phyloP scores from a whole-genome alignment of 2,329 filamentous ascomycete genomes.

The Coniochaeta hoffmannii region DNA sequence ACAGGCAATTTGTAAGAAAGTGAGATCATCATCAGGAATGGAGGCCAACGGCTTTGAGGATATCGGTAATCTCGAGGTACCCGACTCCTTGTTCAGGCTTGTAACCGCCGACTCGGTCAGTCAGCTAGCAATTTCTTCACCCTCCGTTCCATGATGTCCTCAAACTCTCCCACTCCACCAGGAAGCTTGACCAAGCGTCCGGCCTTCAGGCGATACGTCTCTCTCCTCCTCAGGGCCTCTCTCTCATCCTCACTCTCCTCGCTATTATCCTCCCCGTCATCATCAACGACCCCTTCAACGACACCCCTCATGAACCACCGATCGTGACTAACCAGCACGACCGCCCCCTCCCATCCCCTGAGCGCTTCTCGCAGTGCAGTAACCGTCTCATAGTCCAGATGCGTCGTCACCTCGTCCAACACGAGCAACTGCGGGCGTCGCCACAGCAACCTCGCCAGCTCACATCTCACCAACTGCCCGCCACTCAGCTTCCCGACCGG shows the following conservation, averaged over 20 bases:
- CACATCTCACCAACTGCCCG: slow-evolving; percentile 63
- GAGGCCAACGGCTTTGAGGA: too few species aligned
- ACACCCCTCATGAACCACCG: slow-evolving; percentile 72
- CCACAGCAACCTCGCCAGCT: slow-evolving; percentile 64
- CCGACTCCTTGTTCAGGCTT: too few species aligned
- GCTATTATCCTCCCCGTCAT: slow-evolving; percentile 29
- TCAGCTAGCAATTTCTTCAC: slow-evolving; percentile 35
- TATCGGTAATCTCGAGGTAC: too few species aligned
- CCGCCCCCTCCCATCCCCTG: slow-evolving; percentile 61
- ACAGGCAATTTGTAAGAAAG: too few species aligned
- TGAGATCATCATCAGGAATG: too few species aligned
- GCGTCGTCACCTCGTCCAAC: slow-evolving; percentile 77
- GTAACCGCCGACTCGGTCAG: too few species aligned
- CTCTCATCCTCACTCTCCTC: slow-evolving; percentile 32
- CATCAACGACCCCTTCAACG: slow-evolving; percentile 51
- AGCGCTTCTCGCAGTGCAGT: slow-evolving; percentile 62
- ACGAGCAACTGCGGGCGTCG: slow-evolving; percentile 63
- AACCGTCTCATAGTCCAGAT: slow-evolving; percentile 78
- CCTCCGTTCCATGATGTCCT: slow-evolving; percentile 52
- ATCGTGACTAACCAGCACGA: slow-evolving; percentile 75
- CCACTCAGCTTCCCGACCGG: slow-evolving; percentile 68
- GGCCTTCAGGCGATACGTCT: slow-evolving; percentile 52
- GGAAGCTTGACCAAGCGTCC: slow-evolving; percentile 49
- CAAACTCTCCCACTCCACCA: slow-evolving; percentile 59
- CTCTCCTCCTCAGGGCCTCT: slow-evolving; percentile 41